phyloP scores from a whole-genome alignment of 352 stramenopile species.

The Globisporangium nodosum region DNA sequence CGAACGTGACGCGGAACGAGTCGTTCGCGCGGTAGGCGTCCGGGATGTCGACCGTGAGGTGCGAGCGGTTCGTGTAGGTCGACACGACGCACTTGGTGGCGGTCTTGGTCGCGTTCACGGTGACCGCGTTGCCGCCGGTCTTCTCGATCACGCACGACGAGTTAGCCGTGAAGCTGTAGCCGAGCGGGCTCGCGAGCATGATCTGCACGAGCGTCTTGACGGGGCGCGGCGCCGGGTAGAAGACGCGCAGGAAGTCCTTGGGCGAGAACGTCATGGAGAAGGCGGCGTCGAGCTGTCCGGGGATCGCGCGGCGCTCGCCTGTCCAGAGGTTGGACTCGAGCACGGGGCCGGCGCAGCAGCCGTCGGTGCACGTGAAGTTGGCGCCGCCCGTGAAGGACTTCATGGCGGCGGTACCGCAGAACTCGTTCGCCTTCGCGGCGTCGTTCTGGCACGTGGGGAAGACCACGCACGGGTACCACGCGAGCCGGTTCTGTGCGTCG shows the following conservation, averaged over 20 bases:
- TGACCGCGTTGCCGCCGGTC: background rate
- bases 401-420: slow-evolving; percentile 42
- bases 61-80: slow-evolving; percentile 45
- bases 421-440: slow-evolving; percentile 43
- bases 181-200: slow-evolving; percentile 58
- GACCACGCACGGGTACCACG: slow-evolving; percentile 78
- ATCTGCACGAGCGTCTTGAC: slow-evolving; percentile 65
- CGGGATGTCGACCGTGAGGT: slow-evolving; percentile 64
- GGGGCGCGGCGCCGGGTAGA: slow-evolving; percentile 28
- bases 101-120: slow-evolving; percentile 8
- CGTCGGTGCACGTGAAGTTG: slow-evolving; percentile 63
- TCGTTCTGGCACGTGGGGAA: slow-evolving; percentile 76
- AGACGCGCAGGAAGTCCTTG: slow-evolving; percentile 59
- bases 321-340: slow-evolving; percentile 75
- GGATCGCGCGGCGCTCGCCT: slow-evolving; percentile 42
- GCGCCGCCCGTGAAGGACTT: slow-evolving; percentile 52
- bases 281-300: slow-evolving; percentile 67
- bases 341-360: slow-evolving; percentile 61
- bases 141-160: slow-evolving; percentile 43
- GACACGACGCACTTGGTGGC: slow-evolving; percentile 41
- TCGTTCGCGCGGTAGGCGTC: slow-evolving; percentile 43
- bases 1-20: slow-evolving; percentile 61
- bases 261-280: slow-evolving; percentile 74
- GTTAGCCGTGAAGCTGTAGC: slow-evolving; percentile 54
- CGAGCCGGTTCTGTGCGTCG: slow-evolving; percentile 58